A percentile compares a stretch with the other conserved stretches of the same genome.
Evolutionary conservation across 2,329 filamentous ascomycete species (phyloP).

Genomic region (Phialocephala sp.): DNA sequence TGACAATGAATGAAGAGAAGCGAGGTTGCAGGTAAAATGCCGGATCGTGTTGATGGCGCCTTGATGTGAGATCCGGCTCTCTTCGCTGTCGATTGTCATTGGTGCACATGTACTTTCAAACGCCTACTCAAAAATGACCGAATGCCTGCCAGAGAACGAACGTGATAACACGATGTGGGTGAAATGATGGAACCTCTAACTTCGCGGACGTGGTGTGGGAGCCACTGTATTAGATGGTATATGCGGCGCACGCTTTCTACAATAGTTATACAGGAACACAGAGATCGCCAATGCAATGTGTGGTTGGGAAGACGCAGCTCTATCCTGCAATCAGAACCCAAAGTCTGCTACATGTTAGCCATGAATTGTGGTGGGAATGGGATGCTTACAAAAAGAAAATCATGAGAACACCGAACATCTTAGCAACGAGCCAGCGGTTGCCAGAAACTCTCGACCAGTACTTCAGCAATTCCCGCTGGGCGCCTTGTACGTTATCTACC

Average conservation of each 20-base stretch:
- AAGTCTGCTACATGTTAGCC: conserved; percentile 31
- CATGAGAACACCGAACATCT: conserved; percentile 90
- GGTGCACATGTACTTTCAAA: not conserved
- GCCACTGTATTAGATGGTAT: conserved; percentile 27
- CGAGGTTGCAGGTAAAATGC: not conserved
- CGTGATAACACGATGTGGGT: not conserved
- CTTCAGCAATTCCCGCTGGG: conserved; percentile 92
- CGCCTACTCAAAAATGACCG: not conserved
- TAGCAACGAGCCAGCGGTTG: conserved; percentile 93
- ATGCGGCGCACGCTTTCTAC: conserved; percentile 27
- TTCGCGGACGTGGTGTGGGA: not conserved
- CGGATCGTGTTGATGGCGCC: not conserved
- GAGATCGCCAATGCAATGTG: conserved; percentile 17
- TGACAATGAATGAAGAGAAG: not conserved
- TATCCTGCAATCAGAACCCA: conserved; percentile 41
- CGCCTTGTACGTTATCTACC: conserved; percentile 97
- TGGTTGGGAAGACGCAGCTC: conserved; percentile 8
- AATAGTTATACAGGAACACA: conserved; percentile 31
- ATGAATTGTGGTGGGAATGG: conserved; percentile 1
- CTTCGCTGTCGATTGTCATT: not conserved
- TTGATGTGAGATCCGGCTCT: not conserved
- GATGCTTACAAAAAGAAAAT: conserved; percentile 78
- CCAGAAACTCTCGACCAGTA: conserved; percentile 95
- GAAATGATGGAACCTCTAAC: not conserved
- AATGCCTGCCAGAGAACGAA: not conserved